Evolutionary conservation across 441 rosid genomes (phyloP).

Genomic region (Eruca vesicaria): DNA sequence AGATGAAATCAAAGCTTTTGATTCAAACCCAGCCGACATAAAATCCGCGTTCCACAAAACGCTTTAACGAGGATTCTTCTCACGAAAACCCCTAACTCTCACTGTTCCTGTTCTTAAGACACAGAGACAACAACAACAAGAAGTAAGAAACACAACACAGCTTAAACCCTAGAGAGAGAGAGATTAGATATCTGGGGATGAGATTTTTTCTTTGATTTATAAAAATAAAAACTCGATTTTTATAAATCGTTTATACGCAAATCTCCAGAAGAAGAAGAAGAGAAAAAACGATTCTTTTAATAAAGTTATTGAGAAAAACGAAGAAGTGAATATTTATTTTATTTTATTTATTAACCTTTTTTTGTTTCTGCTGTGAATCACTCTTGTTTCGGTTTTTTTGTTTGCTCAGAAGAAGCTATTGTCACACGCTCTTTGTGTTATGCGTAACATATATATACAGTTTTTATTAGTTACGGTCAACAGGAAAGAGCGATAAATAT

Average conservation of each 20-base stretch:
- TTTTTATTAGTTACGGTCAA: constrained; percentile 46
- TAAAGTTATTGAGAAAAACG: constrained; percentile 20
- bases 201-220: constrained; percentile 29
- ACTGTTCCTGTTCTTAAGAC: constrained; percentile 22
- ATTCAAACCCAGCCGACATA: constrained; percentile 86
- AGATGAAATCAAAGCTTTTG: constrained; percentile 67
- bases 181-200: constrained; percentile 67
- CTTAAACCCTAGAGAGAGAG: constrained; percentile 32
- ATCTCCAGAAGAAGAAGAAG: constrained; percentile 32
- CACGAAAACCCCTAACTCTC: neutral
- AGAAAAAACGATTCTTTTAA: constrained; percentile 8
- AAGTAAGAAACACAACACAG: constrained; percentile 18
- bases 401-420: neutral
- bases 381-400: neutral
- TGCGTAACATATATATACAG: constrained; percentile 12
- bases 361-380: constrained; percentile 12
- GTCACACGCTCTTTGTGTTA: constrained; percentile 32
- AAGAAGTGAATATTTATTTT: neutral
- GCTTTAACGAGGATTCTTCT: neutral
- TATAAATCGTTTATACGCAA: constrained; percentile 33
- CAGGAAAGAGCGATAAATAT: neutral
- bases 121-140: constrained; percentile 12
- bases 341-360: constrained; percentile 23
- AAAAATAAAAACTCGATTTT: constrained; percentile 23
- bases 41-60: constrained; percentile 47